These are phyloP conservation scores for Phylloporus sp. DNA, from an alignment of 1,284 basidiomycete genomes.

Conservation along the genomic window DNA sequence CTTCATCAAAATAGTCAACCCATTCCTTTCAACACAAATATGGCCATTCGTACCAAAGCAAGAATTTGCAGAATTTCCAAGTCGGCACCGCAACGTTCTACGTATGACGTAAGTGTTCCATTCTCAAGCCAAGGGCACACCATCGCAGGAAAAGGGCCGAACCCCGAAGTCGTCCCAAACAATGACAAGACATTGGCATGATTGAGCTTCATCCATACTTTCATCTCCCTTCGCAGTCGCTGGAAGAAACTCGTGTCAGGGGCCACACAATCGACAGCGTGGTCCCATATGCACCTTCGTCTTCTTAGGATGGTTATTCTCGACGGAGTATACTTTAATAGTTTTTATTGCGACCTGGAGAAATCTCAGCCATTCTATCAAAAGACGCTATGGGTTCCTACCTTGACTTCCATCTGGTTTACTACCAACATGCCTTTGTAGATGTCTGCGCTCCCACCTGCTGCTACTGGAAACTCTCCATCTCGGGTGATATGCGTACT, in stretches of 20 bases:
- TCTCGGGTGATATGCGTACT: not conserved
- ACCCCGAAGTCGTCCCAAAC: conserved; percentile 9
- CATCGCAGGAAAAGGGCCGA: conserved; percentile 12
- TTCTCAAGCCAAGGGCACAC: conserved; percentile 20
- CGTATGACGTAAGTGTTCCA: conserved; percentile 14
- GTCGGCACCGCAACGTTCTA: not conserved
- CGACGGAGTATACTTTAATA: conserved; percentile 8
- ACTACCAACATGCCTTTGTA: not conserved
- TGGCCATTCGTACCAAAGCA: conserved; percentile 4
- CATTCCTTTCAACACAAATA: not conserved
- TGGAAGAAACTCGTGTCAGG: not conserved
- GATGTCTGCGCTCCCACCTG: conserved; percentile 3
- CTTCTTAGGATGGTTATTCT: conserved; percentile 3
- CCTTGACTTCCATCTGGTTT: not conserved
- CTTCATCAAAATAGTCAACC: not conserved
- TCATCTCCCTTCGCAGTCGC: conserved; percentile 13
- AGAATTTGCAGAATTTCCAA: conserved; percentile 1
- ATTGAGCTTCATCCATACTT: conserved; percentile 14
- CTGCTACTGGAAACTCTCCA: not conserved
- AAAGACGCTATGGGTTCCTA: not conserved
- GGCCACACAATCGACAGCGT: not conserved
- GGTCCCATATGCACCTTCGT: not conserved
- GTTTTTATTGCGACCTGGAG: conserved; percentile 16
- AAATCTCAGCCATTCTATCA: not conserved
- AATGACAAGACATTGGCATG: conserved; percentile 8